These are phyloP conservation scores for Fraxinus greggii DNA, from an alignment of 305 asterid species.

Conservation along the genomic window DNA sequence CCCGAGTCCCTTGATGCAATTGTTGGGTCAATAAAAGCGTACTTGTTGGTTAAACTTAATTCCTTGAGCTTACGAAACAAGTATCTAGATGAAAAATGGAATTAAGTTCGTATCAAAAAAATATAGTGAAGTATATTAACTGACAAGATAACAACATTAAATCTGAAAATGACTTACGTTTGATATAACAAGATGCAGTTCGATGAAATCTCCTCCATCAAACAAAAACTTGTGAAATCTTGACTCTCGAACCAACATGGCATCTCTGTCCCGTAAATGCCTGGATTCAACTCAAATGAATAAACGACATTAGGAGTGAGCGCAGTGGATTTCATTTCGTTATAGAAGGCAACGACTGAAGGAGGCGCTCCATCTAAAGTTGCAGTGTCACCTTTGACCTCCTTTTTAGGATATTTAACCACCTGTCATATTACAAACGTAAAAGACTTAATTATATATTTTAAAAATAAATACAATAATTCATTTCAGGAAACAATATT, in stretches of 20 bases:
- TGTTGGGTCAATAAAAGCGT: background rate
- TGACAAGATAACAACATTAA: background rate
- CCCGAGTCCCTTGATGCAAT: background rate
- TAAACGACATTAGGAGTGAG: background rate
- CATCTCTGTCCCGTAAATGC: background rate
- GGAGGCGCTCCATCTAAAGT: background rate
- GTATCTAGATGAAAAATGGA: background rate
- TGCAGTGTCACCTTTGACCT: background rate
- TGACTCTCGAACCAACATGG: background rate
- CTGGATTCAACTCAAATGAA: background rate
- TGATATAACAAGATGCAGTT: background rate
- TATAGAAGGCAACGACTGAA: background rate
- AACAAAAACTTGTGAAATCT: background rate
- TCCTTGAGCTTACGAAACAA: background rate
- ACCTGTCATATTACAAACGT: background rate
- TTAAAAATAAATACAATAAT: no score
- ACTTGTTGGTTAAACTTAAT: background rate
- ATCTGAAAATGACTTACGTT: background rate
- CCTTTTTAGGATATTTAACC: background rate
- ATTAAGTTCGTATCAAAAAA: background rate
- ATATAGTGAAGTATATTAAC: background rate
- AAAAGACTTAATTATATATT: background rate
- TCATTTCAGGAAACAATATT: background rate
- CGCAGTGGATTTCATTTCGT: background rate
- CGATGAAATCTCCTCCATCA: background rate